phyloP scores from a whole-genome alignment of 1,284 basidiomycete species.

The Leucoagaricus sp. region DNA sequence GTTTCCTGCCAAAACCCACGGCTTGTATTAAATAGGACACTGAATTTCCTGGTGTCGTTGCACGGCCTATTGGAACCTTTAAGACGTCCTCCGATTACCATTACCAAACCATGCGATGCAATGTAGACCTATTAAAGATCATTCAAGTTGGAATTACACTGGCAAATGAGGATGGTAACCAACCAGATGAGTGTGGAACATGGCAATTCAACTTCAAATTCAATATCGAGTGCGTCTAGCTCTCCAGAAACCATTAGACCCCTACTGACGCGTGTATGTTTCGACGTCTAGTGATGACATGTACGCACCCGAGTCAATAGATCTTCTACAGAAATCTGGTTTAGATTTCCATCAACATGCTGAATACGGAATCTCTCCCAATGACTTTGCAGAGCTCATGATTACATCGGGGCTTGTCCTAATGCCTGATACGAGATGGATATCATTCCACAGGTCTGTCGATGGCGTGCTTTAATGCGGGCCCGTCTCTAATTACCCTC shows the following conservation, averaged over 20 bases:
- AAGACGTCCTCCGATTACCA: conserved; percentile 98
- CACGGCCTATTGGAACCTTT: conserved; percentile 94
- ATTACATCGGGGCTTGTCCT: conserved; percentile 96
- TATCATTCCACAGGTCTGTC: conserved; percentile 94
- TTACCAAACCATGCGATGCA: conserved; percentile 99
- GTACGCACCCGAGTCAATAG: conserved; percentile 97
- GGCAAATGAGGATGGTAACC: conserved; percentile 91
- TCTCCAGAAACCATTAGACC: neutral
- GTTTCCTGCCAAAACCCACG: neutral
- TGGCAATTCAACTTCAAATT: conserved; percentile 99
- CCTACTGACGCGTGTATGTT: neutral
- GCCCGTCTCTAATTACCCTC: neutral
- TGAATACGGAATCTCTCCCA: conserved; percentile 89
- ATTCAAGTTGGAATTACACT: conserved; percentile 97
- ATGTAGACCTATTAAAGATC: conserved; percentile 97
- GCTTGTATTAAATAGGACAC: conserved; percentile 69
- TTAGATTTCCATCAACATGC: conserved; percentile 95
- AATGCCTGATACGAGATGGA: conserved; percentile 91
- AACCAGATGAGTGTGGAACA: conserved; percentile 86
- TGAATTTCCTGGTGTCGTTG: conserved; percentile 98
- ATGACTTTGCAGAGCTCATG: conserved; percentile 96
- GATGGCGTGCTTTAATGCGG: neutral
- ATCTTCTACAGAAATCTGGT: conserved; percentile 92
- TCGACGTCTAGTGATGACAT: conserved; percentile 79
- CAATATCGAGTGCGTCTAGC: conserved; percentile 74